Conservation (phyloP, 192 early-diverging fungal genomes). For the Oehlia diaphana region DNA sequence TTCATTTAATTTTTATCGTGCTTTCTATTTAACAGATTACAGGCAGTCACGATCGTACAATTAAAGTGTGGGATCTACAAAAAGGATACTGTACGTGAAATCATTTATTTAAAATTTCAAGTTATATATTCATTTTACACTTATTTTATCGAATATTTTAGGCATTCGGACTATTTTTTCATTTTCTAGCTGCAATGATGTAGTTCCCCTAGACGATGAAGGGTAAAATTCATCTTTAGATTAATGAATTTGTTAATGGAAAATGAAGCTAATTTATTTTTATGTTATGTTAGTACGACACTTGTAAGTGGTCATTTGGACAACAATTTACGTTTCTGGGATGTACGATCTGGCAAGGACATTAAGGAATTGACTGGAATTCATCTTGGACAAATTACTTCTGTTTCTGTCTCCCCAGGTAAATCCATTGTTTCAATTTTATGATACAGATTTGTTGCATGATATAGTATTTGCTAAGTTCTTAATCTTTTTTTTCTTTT, state of each 20-base stretch:
- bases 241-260: not conserved
- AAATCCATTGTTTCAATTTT: constrained; percentile 24
- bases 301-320: constrained; percentile 94
- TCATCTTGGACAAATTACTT: constrained; percentile 89
- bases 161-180: constrained; percentile 88
- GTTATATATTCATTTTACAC: not conserved
- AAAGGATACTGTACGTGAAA: constrained; percentile 78
- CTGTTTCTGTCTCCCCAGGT: constrained; percentile 73
- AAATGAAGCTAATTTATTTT: not conserved
- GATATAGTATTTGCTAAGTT: not conserved
- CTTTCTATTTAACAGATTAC: constrained; percentile 53
- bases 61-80: constrained; percentile 94
- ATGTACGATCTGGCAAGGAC: constrained; percentile 75
- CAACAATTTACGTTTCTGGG: constrained; percentile 91
- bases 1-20: not conserved
- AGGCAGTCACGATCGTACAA: constrained; percentile 93
- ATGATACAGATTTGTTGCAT: not conserved
- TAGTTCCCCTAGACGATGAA: constrained; percentile 74
- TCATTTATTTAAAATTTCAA: not conserved
- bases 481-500: constrained; percentile 6
- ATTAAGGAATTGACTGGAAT: constrained; percentile 83
- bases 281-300: constrained; percentile 51
- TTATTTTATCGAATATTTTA: constrained; percentile 24
- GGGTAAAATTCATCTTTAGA: constrained; percentile 44
- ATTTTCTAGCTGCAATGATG: constrained; percentile 92